phyloP scores from a whole-genome alignment of 495 filamentous ascomycete species.

The Paragyromitra xinjiangensis region DNA sequence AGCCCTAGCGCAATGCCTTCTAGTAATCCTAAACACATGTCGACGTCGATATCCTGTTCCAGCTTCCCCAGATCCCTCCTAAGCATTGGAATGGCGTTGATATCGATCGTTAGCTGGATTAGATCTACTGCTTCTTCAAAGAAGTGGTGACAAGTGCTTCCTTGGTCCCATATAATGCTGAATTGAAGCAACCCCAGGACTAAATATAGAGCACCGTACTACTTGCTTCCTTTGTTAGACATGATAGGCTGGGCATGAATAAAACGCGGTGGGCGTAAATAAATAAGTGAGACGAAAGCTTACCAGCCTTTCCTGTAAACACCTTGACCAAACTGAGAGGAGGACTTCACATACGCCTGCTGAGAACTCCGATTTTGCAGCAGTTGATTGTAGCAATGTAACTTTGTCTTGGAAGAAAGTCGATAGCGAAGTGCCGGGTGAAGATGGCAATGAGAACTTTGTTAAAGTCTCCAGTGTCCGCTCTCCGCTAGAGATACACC shows the following conservation, averaged over 20 bases:
- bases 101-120: constrained; percentile 66
- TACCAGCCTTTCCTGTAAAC: constrained; percentile 68
- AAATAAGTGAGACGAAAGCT: constrained; percentile 24
- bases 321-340: constrained; percentile 69
- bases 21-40: constrained; percentile 67
- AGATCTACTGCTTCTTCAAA: constrained; percentile 66
- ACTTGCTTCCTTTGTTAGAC: constrained; percentile 49
- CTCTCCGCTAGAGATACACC: constrained; percentile 61
- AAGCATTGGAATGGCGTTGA: constrained; percentile 67
- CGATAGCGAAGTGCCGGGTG: constrained; percentile 64
- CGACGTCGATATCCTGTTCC: constrained; percentile 65
- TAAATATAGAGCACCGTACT: constrained; percentile 67
- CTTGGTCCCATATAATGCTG: constrained; percentile 64
- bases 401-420: constrained; percentile 68
- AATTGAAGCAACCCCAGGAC: constrained; percentile 67
- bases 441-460: constrained; percentile 66
- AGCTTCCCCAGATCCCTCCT: constrained; percentile 63
- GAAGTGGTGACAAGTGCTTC: constrained; percentile 61
- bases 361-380: constrained; percentile 62
- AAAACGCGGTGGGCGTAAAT: not conserved
- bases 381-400: constrained; percentile 56
- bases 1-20: constrained; percentile 65
- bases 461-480: constrained; percentile 67
- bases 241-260: not conserved
- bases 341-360: constrained; percentile 66